Base-by-base conservation (phyloP, 2,329 filamentous ascomycete species). In the Chaetoscypha palmicola region DNA sequence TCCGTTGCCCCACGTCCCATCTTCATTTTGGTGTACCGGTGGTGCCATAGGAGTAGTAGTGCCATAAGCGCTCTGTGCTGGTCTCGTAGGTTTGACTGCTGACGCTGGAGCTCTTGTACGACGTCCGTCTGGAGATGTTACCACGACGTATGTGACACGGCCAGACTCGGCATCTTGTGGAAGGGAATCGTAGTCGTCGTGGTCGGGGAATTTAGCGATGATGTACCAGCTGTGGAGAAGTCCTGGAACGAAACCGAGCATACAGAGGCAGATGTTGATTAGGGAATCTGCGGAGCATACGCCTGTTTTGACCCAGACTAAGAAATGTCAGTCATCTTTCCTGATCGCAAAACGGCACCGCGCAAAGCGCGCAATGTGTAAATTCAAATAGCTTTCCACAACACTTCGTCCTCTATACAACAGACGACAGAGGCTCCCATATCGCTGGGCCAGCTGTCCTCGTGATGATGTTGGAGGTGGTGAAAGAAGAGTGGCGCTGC, bases 181-280 rank as follows among this genome's bases (percentile, higher is more conserved):
- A 31, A 85, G 64, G 39, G 71, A 68, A 55, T 86, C 77, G 66
- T 92, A 89, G 46, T 81, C 73, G 31, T 45, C 37, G 7, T 33
- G 28, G 49, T 96, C 91, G 46, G 92, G 92, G 64, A 83, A 86
- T 62, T 86, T 84, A 59, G 86, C 78, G 67, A 98, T 96, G 66
- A 97, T 94, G 74, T 97, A 98, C 91, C 92, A 97, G 51, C 90
- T 79, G 70, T 98, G 92, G 2, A 98, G 70, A 38, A 97, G 83
- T 49, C 91, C 91, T 16, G 91, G 91, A 48, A 97, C 66, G 61
- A 74, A 88, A 58, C 83, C 86, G 17, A 91, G 78, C 42, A 79
- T 63, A 66, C 85, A 92, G 58, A 97, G 87, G 36, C 90, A 83
- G 65, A 97, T 82, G 71, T 98, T 98, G 72, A 98, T 94, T 58